Base-by-base conservation (phyloP, 2,329 filamentous ascomycete species). In the Nakataea oryzae region DNA sequence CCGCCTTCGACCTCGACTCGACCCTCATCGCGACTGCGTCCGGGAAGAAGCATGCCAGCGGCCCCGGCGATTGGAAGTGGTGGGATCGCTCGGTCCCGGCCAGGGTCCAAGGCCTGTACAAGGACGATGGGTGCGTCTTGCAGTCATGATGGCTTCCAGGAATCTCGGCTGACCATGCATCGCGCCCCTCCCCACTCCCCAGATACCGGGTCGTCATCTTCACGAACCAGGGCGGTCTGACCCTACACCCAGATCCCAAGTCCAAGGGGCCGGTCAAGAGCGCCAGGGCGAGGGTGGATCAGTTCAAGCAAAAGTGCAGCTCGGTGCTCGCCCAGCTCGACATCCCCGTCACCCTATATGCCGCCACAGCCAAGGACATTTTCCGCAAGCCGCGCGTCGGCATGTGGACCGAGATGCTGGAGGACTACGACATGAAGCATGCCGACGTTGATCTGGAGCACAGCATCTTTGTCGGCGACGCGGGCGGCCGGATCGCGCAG, bases 381-480 rank as follows among this genome's bases (percentile, higher is more conserved):
- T 97, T 87, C 72, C 85, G 95, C 62, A 99, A 99, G 74, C 95
- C 95, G 5, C 81, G 93, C 54, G 81, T 79, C 1, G 93, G 93
- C 26, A 97, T 97, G 90, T 99, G 95, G 93, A 79, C 81, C 30
- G 79, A 82, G 67, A 65, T 83, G 4, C 79, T 79, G 65, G 74
- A 81, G 0, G 86, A 90, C 68, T 83, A 86, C 66, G 81, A 80
- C 58, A 75, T 89, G 1, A 12, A 12, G 1, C 76, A 78, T 6
- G 76, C 76, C 1, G 80, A 82, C 21, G 74, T 96, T n/a, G 88
- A 96, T 71, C 72, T 90, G 41, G 75, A 82, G 21, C 77, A 79
- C 3, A 96, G 90, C 28, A 79, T 97, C 65, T 97, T 96, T 71
- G 86, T 99, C 57, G 95, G 95, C 57, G 95, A 99, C 76, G 95